Evolutionary conservation across 768 basidiomycete species (phyloP).

Genomic region (Lepiota brunneoincarnata): DNA sequence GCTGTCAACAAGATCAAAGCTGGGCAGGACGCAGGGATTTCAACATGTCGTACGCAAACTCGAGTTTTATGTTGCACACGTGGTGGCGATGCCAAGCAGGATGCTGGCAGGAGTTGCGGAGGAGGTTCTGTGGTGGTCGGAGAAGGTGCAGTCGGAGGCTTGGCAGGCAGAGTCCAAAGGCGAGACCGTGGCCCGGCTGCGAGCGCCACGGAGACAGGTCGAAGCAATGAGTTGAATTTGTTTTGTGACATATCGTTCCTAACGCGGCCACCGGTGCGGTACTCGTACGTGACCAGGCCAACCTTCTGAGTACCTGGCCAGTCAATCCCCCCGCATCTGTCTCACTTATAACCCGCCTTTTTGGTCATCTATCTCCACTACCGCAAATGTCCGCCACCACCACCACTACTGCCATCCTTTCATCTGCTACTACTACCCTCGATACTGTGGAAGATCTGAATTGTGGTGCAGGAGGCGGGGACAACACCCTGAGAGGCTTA

Average conservation of each 20-base stretch:
- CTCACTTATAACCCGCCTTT: conserved; percentile 14
- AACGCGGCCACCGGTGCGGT: conserved; percentile 26
- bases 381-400: conserved; percentile 15
- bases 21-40: neutral
- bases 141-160: conserved; percentile 19
- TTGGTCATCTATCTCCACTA: neutral
- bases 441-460: conserved; percentile 23
- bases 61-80: conserved; percentile 66
- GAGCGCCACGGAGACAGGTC: neutral
- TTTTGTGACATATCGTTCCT: neutral
- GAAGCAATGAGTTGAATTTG: neutral
- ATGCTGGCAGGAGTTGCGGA: conserved; percentile 39
- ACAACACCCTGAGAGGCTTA: conserved; percentile 44
- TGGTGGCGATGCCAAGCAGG: conserved; percentile 44
- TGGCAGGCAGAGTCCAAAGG: neutral
- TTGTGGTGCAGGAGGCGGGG: conserved; percentile 55
- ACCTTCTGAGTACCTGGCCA: conserved; percentile 30
- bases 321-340: conserved; percentile 20
- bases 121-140: conserved; percentile 31
- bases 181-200: neutral
- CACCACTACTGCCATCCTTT: conserved; percentile 6
- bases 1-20: neutral
- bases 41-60: conserved; percentile 58
- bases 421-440: conserved; percentile 2
- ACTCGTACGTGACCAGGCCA: conserved; percentile 20